Base-by-base conservation (phyloP, 129 eudicot species). In the Kitagawia praeruptora region DNA sequence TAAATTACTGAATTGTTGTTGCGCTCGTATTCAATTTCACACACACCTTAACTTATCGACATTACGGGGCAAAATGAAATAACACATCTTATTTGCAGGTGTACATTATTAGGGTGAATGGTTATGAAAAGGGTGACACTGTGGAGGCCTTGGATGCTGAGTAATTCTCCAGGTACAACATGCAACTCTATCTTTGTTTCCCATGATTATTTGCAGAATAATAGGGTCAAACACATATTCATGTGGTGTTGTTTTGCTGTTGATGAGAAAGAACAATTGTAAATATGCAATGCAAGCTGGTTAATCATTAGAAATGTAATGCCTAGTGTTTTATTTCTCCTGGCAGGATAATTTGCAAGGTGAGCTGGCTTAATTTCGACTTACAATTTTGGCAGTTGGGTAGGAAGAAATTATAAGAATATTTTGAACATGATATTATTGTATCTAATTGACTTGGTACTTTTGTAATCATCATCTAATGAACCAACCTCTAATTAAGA, bases 71-170 rank as follows among this genome's bases (percentile, higher is more conserved):
- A 56, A 56, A 56, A 21, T 27, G 71, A 10, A 28, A 64, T 64
- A 39, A 10, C 6, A 64, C 40, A 38, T 58, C 42, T 37, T 18
- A 13, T 4, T 5, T 58, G n/a, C 77, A 88, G 87, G 89, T 88
- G 77, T 88, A 85, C 85, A 88, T 88, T 58, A 81, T 69, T 51
- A 88, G 86, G 81, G 86, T 82, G 83, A 84, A 76, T 21, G 78
- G 48, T 70, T 79, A 80, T 75, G 83, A 73, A 58, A 78, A 90
- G 61, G 85, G 74, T 70, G 82, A 74, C 54, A 77, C 41, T 27
- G 38, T 77, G 40, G 85, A 84, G 53, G 72, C 37, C 63, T 54
- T 15, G 7, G 72, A 84, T 28, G 79, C 80, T 82, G 77, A n/a
- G 34, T 61, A 25, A 61, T n/a, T 61, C 66, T 46, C 42, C 80